Conservation (phyloP, 2,329 filamentous ascomycete genomes). For the Pseudocercospora vitis region DNA sequence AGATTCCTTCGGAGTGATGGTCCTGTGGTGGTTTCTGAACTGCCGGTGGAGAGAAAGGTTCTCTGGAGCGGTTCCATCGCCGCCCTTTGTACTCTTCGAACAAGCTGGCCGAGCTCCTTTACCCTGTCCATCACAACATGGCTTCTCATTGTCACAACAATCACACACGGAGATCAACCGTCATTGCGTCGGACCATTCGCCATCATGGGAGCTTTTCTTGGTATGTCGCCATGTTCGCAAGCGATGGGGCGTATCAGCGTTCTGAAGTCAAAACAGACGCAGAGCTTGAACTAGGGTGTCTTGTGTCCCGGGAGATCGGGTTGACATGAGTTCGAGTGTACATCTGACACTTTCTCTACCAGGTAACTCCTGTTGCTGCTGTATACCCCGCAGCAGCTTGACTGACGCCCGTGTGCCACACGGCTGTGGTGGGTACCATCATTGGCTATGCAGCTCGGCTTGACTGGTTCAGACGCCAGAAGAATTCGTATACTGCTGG, state of each 20-base stretch:
- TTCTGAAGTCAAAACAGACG: slow-evolving; percentile 2
- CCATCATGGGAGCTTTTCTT: neutral
- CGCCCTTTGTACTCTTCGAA: neutral
- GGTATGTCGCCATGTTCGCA: neutral
- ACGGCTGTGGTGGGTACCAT: too few relatives aligned
- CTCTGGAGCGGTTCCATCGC: too few relatives aligned
- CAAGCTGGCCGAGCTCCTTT: neutral
- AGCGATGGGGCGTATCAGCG: slow-evolving; percentile 3
- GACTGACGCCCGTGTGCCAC: too few relatives aligned
- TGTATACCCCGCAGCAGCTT: too few relatives aligned
- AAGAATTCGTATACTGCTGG: too few relatives aligned
- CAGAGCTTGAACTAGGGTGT: neutral
- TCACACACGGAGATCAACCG: neutral
- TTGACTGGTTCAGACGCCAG: too few relatives aligned
- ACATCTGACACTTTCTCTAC: neutral
- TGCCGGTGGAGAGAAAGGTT: too few relatives aligned
- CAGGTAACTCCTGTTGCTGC: neutral
- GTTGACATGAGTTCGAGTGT: neutral
- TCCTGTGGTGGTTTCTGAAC: neutral
- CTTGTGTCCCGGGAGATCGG: neutral
- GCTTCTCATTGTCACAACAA: neutral
- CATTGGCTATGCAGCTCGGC: too few relatives aligned
- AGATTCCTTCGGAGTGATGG: neutral
- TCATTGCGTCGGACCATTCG: neutral
- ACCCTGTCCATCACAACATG: neutral